A percentile compares a stretch with the other conserved stretches of the same genome.
These are phyloP conservation scores for Silene uniflora DNA, from an alignment of 148 eudicot species.

Conservation along the genomic window DNA sequence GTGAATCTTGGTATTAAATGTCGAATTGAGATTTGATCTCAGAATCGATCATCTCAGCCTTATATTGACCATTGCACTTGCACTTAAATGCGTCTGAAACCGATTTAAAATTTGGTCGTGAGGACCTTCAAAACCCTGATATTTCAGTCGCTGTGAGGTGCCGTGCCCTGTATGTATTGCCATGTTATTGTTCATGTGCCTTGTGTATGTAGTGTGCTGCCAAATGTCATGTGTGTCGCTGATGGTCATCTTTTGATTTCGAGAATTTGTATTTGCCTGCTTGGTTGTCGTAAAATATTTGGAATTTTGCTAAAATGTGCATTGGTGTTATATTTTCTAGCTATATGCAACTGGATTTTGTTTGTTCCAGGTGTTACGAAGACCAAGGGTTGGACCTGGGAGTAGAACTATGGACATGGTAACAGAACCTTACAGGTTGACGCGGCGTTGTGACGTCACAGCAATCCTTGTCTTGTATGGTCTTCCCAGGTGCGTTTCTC, in stretches of 20 bases:
- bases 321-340: neutral
- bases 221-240: neutral
- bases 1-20: neutral
- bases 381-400: slow-evolving; percentile 68
- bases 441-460: slow-evolving; percentile 83
- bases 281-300: neutral
- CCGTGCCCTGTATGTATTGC: neutral
- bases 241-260: neutral
- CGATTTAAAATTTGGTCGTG: neutral
- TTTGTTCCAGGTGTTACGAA: slow-evolving; percentile 51
- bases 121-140: neutral
- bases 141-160: neutral
- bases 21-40: neutral
- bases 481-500: slow-evolving; percentile 68
- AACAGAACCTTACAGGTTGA: slow-evolving; percentile 70
- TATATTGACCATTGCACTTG: neutral
- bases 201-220: slow-evolving; percentile 7
- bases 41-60: neutral
- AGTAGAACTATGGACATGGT: slow-evolving; percentile 60
- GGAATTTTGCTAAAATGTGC: neutral
- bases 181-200: neutral
- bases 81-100: neutral
- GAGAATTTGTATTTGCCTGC: neutral
- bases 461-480: slow-evolving; percentile 86
- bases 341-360: neutral